phyloP scores from a whole-genome alignment of 2,329 filamentous ascomycete species.

The Phialocephala sp. region DNA sequence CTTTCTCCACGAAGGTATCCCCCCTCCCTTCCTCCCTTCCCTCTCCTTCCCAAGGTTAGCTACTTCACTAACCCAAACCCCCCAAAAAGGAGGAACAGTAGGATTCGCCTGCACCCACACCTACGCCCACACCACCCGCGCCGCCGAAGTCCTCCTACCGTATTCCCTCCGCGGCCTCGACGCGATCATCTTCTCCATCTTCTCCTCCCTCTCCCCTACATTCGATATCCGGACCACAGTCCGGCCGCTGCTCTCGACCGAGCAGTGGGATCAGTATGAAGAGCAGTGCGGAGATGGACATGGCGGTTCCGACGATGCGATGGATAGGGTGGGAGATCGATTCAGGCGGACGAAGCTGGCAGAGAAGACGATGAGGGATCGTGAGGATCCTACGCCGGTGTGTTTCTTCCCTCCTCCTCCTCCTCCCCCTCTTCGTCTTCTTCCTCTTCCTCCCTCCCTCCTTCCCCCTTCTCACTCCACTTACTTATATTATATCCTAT shows the following conservation, averaged over 20 bases:
- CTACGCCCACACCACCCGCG: conserved; percentile 49
- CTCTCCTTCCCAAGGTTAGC: neutral
- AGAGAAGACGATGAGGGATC: conserved; percentile 11
- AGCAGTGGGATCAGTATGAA: conserved; percentile 26
- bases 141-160: conserved; percentile 39
- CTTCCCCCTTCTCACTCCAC: neutral
- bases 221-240: conserved; percentile 43
- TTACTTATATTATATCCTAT: no score
- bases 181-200: conserved; percentile 48
- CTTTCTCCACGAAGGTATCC: conserved; percentile 46
- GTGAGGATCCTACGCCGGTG: conserved; percentile 23
- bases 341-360: neutral
- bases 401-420: neutral
- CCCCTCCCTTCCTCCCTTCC: no score
- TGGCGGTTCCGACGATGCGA: neutral
- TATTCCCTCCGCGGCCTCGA: conserved; percentile 53
- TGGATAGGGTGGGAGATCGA: conserved; percentile 11
- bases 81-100: conserved; percentile 41
- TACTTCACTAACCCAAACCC: neutral
- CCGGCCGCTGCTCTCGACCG: conserved; percentile 39
- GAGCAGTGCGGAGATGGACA: conserved; percentile 7
- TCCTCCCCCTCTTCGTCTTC: no score
- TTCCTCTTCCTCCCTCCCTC: neutral
- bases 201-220: conserved; percentile 44
- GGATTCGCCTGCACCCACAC: conserved; percentile 54